These are phyloP conservation scores for Boletus subcaerulescens DNA, from an alignment of 768 basidiomycete genomes.

Conservation along the genomic window DNA sequence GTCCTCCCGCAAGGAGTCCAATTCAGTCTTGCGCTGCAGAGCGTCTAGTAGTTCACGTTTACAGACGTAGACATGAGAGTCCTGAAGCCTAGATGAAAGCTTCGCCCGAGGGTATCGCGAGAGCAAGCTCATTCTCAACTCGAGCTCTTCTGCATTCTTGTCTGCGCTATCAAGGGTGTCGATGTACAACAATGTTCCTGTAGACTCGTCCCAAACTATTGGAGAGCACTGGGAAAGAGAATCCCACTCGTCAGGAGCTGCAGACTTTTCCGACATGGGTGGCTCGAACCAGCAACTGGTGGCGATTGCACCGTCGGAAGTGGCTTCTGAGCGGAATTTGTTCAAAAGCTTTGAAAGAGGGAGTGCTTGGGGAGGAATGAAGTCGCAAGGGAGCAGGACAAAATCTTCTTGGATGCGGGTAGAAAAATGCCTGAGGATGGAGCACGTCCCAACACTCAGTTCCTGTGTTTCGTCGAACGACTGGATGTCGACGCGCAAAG, in stretches of 20 bases:
- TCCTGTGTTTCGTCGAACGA: conserved; percentile 75
- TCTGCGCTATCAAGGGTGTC: conserved; percentile 70
- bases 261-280: conserved; percentile 50
- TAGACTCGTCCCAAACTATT: conserved; percentile 65
- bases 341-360: conserved; percentile 69
- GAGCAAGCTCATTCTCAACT: conserved; percentile 73
- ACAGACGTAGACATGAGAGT: conserved; percentile 93
- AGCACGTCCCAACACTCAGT: conserved; percentile 64
- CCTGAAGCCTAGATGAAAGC: conserved; percentile 66
- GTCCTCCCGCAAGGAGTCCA: conserved; percentile 86
- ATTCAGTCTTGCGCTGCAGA: conserved; percentile 60
- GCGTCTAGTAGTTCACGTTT: conserved; percentile 69
- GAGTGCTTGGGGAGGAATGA: conserved; percentile 75
- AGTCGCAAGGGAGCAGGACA: conserved; percentile 87
- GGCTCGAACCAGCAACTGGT: conserved; percentile 65
- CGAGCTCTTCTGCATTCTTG: conserved; percentile 65
- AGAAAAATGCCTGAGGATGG: conserved; percentile 74
- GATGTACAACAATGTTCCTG: conserved; percentile 67
- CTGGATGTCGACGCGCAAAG: conserved; percentile 73
- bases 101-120: conserved; percentile 72
- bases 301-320: conserved; percentile 60
- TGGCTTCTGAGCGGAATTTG: conserved; percentile 73
- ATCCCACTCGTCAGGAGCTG: conserved; percentile 68
- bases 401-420: conserved; percentile 79
- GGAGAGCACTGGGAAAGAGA: conserved; percentile 41